Conservation (phyloP, 345 rosid species). For the Lepidium aucheri region DNA sequence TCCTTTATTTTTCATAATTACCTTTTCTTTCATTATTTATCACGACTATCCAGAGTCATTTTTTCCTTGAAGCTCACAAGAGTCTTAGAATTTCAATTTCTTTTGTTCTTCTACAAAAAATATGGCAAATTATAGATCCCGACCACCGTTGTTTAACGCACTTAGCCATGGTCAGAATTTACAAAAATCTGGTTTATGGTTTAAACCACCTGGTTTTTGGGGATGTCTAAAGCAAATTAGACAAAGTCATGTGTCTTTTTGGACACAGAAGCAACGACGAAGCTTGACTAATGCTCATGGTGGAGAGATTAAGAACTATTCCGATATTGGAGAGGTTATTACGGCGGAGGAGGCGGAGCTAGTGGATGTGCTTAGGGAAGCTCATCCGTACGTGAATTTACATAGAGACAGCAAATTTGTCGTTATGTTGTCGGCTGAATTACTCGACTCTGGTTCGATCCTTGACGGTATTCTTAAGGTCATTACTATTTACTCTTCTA, state of each 20-base stretch:
- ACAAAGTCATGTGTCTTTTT: neutral
- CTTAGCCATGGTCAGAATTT: neutral
- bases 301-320: neutral
- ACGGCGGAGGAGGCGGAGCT: constrained; percentile 5
- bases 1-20: neutral
- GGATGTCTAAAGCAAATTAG: neutral
- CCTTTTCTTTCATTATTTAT: neutral
- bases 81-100: neutral
- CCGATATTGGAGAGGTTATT: neutral
- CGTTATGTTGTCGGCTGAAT: constrained; percentile 14
- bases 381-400: constrained; percentile 21
- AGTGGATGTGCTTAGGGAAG: constrained; percentile 6
- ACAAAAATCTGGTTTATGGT: neutral
- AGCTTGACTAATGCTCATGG: neutral
- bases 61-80: neutral
- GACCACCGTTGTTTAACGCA: neutral
- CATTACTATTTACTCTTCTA: neutral
- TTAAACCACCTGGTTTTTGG: neutral
- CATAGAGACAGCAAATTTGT: constrained; percentile 14
- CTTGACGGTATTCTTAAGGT: constrained; percentile 13
- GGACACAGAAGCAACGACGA: neutral
- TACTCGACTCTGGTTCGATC: neutral
- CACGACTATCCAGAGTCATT: neutral
- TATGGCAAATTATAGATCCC: neutral
- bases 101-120: neutral